Evolutionary conservation across 2,329 filamentous ascomycete genomes (phyloP), one percentile per base, ranked within the genome.

Genomic region (Claviceps lovelessii): DNA sequence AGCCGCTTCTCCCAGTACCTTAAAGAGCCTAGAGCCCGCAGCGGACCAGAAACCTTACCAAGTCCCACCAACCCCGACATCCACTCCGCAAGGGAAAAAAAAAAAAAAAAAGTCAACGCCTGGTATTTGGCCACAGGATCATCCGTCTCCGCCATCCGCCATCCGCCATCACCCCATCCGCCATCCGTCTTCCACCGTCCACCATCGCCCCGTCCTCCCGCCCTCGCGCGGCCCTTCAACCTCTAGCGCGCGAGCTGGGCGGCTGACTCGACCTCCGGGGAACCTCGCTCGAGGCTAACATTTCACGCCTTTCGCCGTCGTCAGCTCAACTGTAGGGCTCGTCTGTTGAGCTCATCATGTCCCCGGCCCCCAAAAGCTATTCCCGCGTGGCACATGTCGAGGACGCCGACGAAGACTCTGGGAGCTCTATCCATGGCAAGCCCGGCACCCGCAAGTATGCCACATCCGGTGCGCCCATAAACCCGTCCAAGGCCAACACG

Each of bases 401-500:
- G 64, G 78, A 79, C 41, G 58, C 57, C 55, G 74, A 68, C 49
- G 75, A 79, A 60, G 76, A 79, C 52, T 67, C 70, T 13, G 75
- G 71, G 45, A 73, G 73, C 54, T 65, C 70, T 41, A 64, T 71
- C 45, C 67, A 67, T 58, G 72, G 70, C 48, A 70, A 69, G 23
- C 64, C 63, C 57, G 66, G 68, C 56, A 72, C 68, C 48, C 67
- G 69, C 35, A 64, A 63, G 51, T 80, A 78, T 65, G 77, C 77
- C 59, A 67, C 67, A 39, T 77, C 75, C 35, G 66, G 71, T 53
- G 72, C 69, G n/a, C 66, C 71, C 35, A 55, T 56, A 41, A 73
- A 51, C 59, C 73, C 74, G 10, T 64, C 61, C 52, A 78, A 75
- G 58, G 72, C 78, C 61, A 80, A 80, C 63, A 78, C 73, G 23